Base-by-base conservation (phyloP, 345 rosid species). In the Punica granatum region DNA sequence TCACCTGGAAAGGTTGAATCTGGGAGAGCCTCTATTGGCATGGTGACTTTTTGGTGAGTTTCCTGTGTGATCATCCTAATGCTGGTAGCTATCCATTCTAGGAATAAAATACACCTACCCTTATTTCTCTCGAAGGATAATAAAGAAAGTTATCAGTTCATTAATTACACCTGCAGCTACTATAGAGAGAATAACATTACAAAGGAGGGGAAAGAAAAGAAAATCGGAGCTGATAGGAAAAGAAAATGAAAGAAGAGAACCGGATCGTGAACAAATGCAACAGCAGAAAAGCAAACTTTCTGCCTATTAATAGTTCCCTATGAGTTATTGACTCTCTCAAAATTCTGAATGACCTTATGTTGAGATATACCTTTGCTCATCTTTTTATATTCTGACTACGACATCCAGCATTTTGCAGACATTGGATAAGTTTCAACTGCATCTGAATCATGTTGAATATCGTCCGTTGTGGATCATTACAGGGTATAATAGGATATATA, bases 401-500 rank as follows among this genome's bases (percentile, higher is more conserved):
- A 32, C 21, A 62, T 21, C 31, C 14, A 19, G 60, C 26, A 58
- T 23, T 0, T 30, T 44, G 25, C 23, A 15, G 35, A 41, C 43
- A 66, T 48, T 34, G 23, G 32, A 32, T 33, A 48, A 14, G 36
- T 48, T 28, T 32, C 51, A 33, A 26, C 16, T 25, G 36, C 36
- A 33, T 35, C 56, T 35, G 43, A 65, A 33, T 39, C 31, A 16
- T 64, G 10, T 8, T n/a, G 12, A 26, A 63, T 14, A 56, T 72
- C n/a, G 25, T 31, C n/a, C 30, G 7, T 32, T 32, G 36, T 65
- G 54, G 69, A 70, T 15, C 67, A 4, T 80, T 83, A 72, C 86
- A 90, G 98, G 98, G 98, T 46, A 85, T 93, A 67, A 79, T 76
- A 65, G 97, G 98, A 60, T 93, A 80, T 79, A 86, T 88, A 56